Evolutionary conservation across 305 asterid genomes (phyloP).

Genomic region (Fraxinus nigra): DNA sequence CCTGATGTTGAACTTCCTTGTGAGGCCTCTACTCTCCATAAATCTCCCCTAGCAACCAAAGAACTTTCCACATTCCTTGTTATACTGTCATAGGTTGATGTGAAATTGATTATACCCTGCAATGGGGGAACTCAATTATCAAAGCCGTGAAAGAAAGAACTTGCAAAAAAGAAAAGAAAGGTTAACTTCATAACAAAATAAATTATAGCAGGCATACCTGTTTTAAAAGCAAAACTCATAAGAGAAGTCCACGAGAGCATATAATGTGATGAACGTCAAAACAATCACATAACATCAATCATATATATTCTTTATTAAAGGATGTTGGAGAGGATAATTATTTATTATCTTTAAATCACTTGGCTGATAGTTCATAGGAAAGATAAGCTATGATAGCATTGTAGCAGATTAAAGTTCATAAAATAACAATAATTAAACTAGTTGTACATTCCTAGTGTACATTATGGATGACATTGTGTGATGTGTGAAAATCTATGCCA

Average conservation of each 20-base stretch:
- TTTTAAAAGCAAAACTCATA: not conserved
- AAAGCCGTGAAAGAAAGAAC: not conserved
- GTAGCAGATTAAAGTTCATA: not conserved
- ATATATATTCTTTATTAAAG: not conserved
- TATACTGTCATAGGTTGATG: constrained; percentile 83
- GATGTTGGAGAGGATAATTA: not conserved
- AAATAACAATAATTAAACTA: not conserved
- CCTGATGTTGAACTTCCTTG: constrained; percentile 82
- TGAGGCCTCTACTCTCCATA: constrained; percentile 97
- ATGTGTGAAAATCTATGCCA: no score
- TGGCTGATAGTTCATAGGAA: not conserved
- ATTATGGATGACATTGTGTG: no score
- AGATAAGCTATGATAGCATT: constrained; percentile 2
- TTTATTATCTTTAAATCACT: constrained; percentile 5
- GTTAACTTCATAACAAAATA: not conserved
- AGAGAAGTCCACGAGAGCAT: not conserved
- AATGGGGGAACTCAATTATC: constrained; percentile 8
- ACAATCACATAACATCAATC: not conserved
- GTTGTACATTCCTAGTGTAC: no score
- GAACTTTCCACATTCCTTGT: constrained; percentile 70
- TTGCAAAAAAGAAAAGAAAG: not conserved
- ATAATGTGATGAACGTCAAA: not conserved
- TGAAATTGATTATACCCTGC: constrained; percentile 78
- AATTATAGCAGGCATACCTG: not conserved
- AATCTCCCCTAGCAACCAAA: constrained; percentile 86